Conservation (phyloP, 352 stramenopile genomes). For the Phytophthora pini region DNA sequence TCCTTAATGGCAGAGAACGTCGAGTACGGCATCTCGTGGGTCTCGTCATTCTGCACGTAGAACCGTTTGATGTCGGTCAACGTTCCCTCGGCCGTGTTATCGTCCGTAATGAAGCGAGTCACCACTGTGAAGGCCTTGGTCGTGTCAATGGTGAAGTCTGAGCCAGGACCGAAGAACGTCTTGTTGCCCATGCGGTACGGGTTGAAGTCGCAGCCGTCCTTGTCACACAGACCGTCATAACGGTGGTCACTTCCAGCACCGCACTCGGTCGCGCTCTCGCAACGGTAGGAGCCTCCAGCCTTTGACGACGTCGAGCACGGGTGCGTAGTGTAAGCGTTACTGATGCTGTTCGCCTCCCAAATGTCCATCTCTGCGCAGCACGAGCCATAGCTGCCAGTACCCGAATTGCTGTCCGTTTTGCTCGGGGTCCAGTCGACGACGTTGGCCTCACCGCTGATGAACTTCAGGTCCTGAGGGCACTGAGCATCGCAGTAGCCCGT, state of each 20-base stretch:
- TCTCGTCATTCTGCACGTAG: conserved; percentile 27
- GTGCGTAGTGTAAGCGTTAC: conserved; percentile 52
- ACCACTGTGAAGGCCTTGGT: conserved; percentile 33
- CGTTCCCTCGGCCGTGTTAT: conserved; percentile 19
- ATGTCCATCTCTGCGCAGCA: conserved; percentile 75
- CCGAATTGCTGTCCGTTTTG: conserved; percentile 43
- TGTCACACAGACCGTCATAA: conserved; percentile 36
- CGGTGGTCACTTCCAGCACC: conserved; percentile 10
- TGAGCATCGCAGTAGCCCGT: conserved; percentile 63
- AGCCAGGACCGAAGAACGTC: conserved; percentile 32
- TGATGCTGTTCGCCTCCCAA: conserved; percentile 61
- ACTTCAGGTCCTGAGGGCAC: conserved; percentile 70
- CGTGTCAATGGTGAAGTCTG: conserved; percentile 31
- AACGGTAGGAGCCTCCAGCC: conserved; percentile 34
- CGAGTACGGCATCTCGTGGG: conserved; percentile 19
- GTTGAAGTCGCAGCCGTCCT: conserved; percentile 37
- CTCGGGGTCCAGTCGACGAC: conserved; percentile 49
- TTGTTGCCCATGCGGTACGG: conserved; percentile 38
- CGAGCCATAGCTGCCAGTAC: conserved; percentile 49
- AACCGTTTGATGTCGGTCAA: conserved; percentile 26
- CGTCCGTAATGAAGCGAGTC: conserved; percentile 35
- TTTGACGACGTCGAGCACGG: conserved; percentile 36
- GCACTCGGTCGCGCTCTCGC: conserved; percentile 20
- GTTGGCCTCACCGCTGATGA: conserved; percentile 74
- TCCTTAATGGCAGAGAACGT: conserved; percentile 16